A percentile compares a stretch with the other conserved stretches of the same genome.
phyloP scores from a whole-genome alignment of 805 yeast genomes.

The Barnettozyma sucrosica region DNA sequence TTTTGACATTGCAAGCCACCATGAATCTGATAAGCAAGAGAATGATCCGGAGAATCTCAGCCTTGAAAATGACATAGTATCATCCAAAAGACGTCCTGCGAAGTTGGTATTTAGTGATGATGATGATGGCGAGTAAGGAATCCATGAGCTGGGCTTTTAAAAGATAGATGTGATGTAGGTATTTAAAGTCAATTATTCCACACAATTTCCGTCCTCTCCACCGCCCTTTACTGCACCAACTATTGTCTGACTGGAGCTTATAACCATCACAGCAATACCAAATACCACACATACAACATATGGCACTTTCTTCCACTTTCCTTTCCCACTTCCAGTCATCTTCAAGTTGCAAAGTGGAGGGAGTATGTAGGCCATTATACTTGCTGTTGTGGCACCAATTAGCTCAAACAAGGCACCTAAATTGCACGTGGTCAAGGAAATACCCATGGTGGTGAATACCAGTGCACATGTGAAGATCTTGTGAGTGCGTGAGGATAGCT shows the following conservation, averaged over 20 bases:
- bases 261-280: slow-evolving; percentile 71
- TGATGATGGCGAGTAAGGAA: slow-evolving; percentile 2
- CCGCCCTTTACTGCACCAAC: slow-evolving; percentile 25
- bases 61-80: slow-evolving; percentile 1
- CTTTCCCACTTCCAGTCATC: slow-evolving; percentile 44
- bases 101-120: slow-evolving; percentile 12
- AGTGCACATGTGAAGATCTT: slow-evolving; percentile 57
- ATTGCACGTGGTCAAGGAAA: slow-evolving; percentile 77
- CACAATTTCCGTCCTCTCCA: slow-evolving; percentile 19
- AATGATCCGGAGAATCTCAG: slow-evolving; percentile 2
- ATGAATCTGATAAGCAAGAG: not conserved
- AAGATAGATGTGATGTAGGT: not conserved
- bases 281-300: slow-evolving; percentile 57
- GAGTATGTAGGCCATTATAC: slow-evolving; percentile 83
- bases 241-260: slow-evolving; percentile 76
- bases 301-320: slow-evolving; percentile 43
- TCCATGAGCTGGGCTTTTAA: not conserved
- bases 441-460: slow-evolving; percentile 64
- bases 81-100: slow-evolving; percentile 3
- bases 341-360: slow-evolving; percentile 82
- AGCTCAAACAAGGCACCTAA: slow-evolving; percentile 84
- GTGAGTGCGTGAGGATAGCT: slow-evolving; percentile 46
- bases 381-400: slow-evolving; percentile 91
- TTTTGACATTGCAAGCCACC: not conserved
- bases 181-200: not conserved